Base-by-base conservation (phyloP, 345 rosid species). In the Hypericum androsaemum region DNA sequence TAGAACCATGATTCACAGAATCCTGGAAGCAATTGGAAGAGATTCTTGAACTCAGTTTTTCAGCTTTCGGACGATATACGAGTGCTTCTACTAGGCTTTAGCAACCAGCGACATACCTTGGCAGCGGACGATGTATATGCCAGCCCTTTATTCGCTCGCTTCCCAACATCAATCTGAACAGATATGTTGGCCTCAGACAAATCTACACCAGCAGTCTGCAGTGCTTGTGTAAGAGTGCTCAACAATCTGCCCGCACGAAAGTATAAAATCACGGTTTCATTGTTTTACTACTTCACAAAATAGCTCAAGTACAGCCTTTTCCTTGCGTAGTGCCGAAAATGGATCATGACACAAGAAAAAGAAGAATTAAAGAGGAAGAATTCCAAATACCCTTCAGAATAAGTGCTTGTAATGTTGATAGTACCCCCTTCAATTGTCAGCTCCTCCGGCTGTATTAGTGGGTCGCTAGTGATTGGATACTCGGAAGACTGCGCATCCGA, bases 401-500 rank as follows among this genome's bases (percentile, higher is more conserved):
- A 67, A 11, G 42, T 58, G 41, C 71, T 57, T 45, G 66, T 61
- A 22, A 67, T 46, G 11, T 41, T 67, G 44, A 67, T 67, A 3
- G 66, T 67, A 36, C 71, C 71, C 6, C 59, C 66, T 61, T 67
- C 71, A 40, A 61, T 56, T 15, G 66, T 43, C 40, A 67, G 55
- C 41, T 61, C 51, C 15, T 58, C 59, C 15, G 46, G 61, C 54
- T 56, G 66, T 47, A 41, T 61, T 49, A 51, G 47, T 10, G 43
- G 0, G 12, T 52, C 59, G 45, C 66, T 65, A 8, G 65, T 54
- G 39, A 71, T 51, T 47, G 75, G 88, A 64, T 78, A 78, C 64
- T 82, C 95, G 36, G 61, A 61, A 10, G 74, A 69, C 58, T 72
- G 96, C 39, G 76, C 76, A 50, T 80, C 82, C 54, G 88, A 71